Evolutionary conservation across 75 land plant species (phyloP), one percentile per base, ranked within the genome.

Genomic region (Selaginella moellendorffii): DNA sequence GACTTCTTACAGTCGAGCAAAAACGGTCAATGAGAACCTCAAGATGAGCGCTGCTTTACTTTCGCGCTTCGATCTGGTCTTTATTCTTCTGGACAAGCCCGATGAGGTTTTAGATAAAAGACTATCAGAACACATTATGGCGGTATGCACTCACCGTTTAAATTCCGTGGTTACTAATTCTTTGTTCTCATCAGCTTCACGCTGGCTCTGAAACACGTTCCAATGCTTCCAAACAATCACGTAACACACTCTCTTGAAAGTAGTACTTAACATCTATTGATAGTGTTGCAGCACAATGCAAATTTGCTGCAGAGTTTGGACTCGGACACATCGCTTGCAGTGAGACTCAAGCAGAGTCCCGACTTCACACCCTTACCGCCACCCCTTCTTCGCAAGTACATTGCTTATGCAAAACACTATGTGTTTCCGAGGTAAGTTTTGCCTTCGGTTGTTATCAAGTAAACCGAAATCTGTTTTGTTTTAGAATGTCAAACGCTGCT

Each of bases 21-120:
- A 92, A 75, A 92, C 98, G 25, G 98, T 92, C 42, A 92, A 92
- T 76, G 98, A 92, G 65, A 92, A 92, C 65, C 69, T 92, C 72
- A 92, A 88, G 72, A 92, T 92, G 96, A 85, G 82, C 76, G 85
- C 96, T 26, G 83, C 96, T 52, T 80, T 90, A 1, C 74, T 90
- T 62, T 90, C 96, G 26, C 82, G 96, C 25, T 90, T 90, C 75
- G 96, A 90, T 78, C 71, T 90, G 68, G 80, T 86, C 36, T 90
- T 86, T 63, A 90, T 90, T 61, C 82, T 90, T 52, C 82, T 90
- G 5, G 96, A 90, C 70, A 76, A 80, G 64, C 96, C 96, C 54
- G 85, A 90, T 75, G 91, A 90, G 68, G 61, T 79, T 0, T 51
- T 81, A 73, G 96, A 90, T 62, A 85, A 90, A 72, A 69, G 79